Conservation (phyloP, 2,329 filamentous ascomycete genomes). For the Fusarium fracticaudum region DNA sequence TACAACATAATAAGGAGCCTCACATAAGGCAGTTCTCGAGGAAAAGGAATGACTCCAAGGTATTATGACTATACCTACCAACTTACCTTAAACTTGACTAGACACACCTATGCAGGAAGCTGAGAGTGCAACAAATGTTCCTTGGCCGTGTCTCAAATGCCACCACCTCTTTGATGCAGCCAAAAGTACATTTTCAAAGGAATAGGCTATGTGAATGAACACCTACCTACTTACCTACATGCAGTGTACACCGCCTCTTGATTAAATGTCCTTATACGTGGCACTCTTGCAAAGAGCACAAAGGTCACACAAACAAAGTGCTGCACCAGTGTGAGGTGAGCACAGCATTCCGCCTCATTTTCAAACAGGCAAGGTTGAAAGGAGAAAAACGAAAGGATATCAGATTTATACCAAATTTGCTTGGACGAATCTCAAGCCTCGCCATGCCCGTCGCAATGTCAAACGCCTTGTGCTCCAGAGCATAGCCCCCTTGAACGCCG, state of each 20-base stretch:
- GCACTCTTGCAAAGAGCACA: not conserved
- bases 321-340: not conserved
- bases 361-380: not conserved
- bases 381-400: not conserved
- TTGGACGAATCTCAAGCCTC: not conserved
- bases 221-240: not conserved
- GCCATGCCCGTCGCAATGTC: not conserved
- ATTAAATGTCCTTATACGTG: slow-evolving; percentile 3
- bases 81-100: no score
- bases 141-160: not conserved
- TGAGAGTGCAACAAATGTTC: not conserved
- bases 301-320: not conserved
- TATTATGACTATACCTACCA: not conserved
- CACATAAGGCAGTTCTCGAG: not conserved
- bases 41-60: not conserved
- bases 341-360: slow-evolving; percentile 4
- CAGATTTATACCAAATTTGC: not conserved
- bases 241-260: not conserved
- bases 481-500: slow-evolving; percentile 22
- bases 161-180: not conserved
- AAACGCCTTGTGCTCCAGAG: slow-evolving; percentile 14
- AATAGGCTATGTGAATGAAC: not conserved
- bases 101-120: not conserved
- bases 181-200: not conserved
- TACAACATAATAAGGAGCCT: no score